These are phyloP conservation scores for Isoetes engelmannii DNA, from an alignment of 83 land plant genomes.

Conservation along the genomic window DNA sequence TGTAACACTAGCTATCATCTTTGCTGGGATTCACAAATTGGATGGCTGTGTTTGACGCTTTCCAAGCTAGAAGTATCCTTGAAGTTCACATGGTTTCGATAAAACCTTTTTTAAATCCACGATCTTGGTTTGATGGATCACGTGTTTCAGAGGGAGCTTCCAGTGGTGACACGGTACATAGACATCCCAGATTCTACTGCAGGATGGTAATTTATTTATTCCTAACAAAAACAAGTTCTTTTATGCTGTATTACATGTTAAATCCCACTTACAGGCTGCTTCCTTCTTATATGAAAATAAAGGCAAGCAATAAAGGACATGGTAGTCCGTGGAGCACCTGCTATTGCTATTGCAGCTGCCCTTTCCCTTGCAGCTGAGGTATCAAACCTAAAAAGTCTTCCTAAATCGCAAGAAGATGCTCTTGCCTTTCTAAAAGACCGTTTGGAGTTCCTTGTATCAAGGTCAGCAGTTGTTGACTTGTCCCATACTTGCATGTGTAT, in stretches of 20 bases:
- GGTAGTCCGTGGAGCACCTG: conserved; percentile 99
- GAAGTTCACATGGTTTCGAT: too few relatives aligned
- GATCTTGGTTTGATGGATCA: too few relatives aligned
- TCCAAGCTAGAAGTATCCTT: too few relatives aligned
- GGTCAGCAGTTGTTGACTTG: conserved; percentile 31
- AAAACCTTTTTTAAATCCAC: too few relatives aligned
- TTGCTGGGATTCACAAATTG: background rate
- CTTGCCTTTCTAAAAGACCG: conserved; percentile 42
- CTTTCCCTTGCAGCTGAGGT: conserved; percentile 86
- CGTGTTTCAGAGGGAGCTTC: conserved; percentile 28
- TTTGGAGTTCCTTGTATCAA: conserved; percentile 81
- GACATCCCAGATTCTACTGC: conserved; percentile 24
- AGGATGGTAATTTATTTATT: conserved; percentile 17
- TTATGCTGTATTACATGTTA: background rate
- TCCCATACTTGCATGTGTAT: background rate
- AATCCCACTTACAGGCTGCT: background rate
- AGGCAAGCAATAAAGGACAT: conserved; percentile 86
- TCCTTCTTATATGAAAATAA: background rate
- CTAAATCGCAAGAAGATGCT: conserved; percentile 49
- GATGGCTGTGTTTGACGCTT: background rate
- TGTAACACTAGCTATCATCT: background rate
- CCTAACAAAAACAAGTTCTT: background rate
- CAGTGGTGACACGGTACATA: conserved; percentile 21
- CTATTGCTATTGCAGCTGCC: conserved; percentile 94
- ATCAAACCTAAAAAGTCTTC: conserved; percentile 29